A percentile compares a stretch with the other conserved stretches of the same genome.
Conservation (phyloP, 2,329 filamentous ascomycete species). For the Penicillium corylophilum region DNA sequence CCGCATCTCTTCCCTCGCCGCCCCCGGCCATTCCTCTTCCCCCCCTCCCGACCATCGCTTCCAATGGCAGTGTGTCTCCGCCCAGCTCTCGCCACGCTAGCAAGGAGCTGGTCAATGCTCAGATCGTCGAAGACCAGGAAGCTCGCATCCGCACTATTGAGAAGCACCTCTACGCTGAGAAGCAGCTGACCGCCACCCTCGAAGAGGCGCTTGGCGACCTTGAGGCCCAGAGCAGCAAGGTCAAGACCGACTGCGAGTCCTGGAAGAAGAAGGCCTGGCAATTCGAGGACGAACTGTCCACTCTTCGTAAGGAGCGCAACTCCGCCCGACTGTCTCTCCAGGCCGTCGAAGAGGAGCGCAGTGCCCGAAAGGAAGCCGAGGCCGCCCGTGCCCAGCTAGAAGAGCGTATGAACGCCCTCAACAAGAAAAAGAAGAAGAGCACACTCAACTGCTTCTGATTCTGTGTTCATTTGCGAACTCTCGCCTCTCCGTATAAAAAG, state of each 20-base stretch:
- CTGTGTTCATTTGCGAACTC: constrained; percentile 1
- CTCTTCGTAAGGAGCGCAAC: constrained; percentile 58
- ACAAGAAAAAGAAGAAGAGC: constrained; percentile 90
- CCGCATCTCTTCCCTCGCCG: constrained; percentile 83
- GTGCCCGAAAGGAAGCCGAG: constrained; percentile 87
- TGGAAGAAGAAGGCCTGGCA: constrained; percentile 84
- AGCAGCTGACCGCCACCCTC: constrained; percentile 89
- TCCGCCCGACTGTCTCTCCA: constrained; percentile 68
- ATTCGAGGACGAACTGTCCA: constrained; percentile 63
- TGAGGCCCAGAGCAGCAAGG: constrained; percentile 86
- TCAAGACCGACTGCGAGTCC: constrained; percentile 83
- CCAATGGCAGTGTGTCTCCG: constrained; percentile 54
- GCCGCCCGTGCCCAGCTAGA: constrained; percentile 84
- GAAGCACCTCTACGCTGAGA: constrained; percentile 93
- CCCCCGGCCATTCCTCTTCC: constrained; percentile 95
- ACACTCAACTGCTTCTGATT: constrained; percentile 96
- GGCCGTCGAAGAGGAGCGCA: constrained; percentile 93
- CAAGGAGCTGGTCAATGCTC: constrained; percentile 74
- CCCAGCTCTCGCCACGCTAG: constrained; percentile 70
- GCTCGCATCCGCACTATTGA: constrained; percentile 92
- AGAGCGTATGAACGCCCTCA: constrained; percentile 89
- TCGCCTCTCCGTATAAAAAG: constrained; percentile 15
- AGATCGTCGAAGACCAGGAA: constrained; percentile 93
- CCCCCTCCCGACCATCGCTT: constrained; percentile 69
- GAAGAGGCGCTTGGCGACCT: constrained; percentile 95